Evolutionary conservation across 2,329 filamentous ascomycete genomes (phyloP).

Genomic region (Claviceps sp.): DNA sequence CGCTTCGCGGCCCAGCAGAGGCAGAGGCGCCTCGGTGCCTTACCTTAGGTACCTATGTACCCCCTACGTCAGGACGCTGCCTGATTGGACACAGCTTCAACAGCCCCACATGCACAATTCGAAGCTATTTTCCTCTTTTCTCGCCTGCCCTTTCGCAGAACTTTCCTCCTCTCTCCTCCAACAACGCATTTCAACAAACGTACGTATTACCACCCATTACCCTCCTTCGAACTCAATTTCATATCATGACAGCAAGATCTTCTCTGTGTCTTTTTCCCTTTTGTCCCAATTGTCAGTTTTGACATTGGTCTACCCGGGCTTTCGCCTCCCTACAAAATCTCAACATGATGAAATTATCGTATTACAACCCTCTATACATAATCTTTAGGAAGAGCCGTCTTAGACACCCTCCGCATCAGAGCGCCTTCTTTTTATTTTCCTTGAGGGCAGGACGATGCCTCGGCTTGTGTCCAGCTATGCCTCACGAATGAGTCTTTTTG

Average conservation of each 20-base stretch:
- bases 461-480: conserved; percentile 7
- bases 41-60: too few relatives aligned
- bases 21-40: too few relatives aligned
- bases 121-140: background rate
- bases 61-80: background rate
- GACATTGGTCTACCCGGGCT: too few relatives aligned
- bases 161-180: background rate
- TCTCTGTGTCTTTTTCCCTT: background rate
- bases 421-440: background rate
- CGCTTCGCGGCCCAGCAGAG: too few relatives aligned
- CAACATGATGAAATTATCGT: conserved; percentile 26
- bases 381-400: conserved; percentile 34
- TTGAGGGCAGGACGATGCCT: conserved; percentile 6
- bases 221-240: background rate
- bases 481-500: conserved; percentile 4
- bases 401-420: conserved; percentile 22
- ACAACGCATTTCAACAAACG: background rate
- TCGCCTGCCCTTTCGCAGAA: too few relatives aligned
- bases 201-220: background rate
- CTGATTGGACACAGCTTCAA: background rate
- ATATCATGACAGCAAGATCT: too few relatives aligned
- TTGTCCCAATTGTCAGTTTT: too few relatives aligned
- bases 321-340: conserved; percentile 3
- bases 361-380: conserved; percentile 21
- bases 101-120: background rate